A percentile compares a stretch with the other conserved stretches of the same genome.
Evolutionary conservation across 2,329 filamentous ascomycete genomes (phyloP).

Genomic region (Gliomastix tumulicola): DNA sequence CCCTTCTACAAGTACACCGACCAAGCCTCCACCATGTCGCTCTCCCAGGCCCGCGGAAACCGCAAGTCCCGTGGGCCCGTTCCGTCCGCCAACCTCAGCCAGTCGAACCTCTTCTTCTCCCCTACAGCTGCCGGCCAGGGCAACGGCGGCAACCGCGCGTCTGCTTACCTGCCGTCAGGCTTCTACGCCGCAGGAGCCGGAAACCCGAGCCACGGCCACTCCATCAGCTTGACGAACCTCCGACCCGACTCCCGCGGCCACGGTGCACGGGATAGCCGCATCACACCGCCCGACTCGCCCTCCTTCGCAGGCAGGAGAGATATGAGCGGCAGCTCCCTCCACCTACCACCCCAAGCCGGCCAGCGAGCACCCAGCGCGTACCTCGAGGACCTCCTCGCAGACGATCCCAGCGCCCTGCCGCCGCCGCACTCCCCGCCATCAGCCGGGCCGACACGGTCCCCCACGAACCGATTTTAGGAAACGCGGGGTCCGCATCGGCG

Average conservation of each 20-base stretch:
- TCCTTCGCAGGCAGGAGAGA: slow-evolving; percentile 39
- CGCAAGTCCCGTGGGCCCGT: slow-evolving; percentile 36
- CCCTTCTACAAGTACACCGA: slow-evolving; percentile 61
- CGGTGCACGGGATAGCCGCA: slow-evolving; percentile 25
- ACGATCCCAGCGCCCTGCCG: slow-evolving; percentile 51
- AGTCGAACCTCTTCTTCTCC: slow-evolving; percentile 84
- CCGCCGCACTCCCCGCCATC: slow-evolving; percentile 28
- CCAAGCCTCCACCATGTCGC: slow-evolving; percentile 46
- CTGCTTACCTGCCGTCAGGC: slow-evolving; percentile 79
- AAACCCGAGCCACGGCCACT: slow-evolving; percentile 37
- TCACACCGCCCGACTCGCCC: slow-evolving; percentile 59
- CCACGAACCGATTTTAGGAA: slow-evolving; percentile 8
- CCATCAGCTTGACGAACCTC: slow-evolving; percentile 55
- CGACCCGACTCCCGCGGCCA: slow-evolving; percentile 51
- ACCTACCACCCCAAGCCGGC: slow-evolving; percentile 48
- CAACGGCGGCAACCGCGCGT: slow-evolving; percentile 59
- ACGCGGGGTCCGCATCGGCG: too few relatives aligned
- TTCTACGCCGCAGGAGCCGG: slow-evolving; percentile 74
- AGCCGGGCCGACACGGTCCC: slow-evolving; percentile 7
- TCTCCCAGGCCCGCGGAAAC: slow-evolving; percentile 10
- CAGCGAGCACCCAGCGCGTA: slow-evolving; percentile 81
- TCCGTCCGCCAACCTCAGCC: slow-evolving; percentile 50
- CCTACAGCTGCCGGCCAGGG: slow-evolving; percentile 70
- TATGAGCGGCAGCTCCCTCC: slow-evolving; percentile 59
- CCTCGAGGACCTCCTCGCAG: slow-evolving; percentile 82